Evolutionary conservation across 2,329 filamentous ascomycete species (phyloP).

Genomic region (Trichoderma arundinaceum): DNA sequence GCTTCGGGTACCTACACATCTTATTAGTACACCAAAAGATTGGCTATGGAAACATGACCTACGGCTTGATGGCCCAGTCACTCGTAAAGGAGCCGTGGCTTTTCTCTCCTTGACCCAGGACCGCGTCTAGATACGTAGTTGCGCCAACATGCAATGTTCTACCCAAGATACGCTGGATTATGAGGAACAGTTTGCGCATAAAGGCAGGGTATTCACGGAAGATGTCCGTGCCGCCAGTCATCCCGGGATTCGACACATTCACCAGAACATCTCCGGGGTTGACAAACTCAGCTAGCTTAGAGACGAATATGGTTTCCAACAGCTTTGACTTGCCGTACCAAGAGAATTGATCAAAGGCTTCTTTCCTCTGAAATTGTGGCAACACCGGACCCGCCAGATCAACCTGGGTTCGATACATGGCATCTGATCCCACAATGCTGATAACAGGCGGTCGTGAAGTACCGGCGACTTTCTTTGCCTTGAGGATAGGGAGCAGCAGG

Average conservation of each 20-base stretch:
- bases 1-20: background rate
- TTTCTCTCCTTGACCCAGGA: background rate
- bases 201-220: constrained; percentile 1
- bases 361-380: background rate
- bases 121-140: background rate
- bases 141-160: background rate
- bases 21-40: background rate
- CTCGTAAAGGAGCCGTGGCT: constrained; percentile 10
- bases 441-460: background rate
- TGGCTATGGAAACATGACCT: background rate
- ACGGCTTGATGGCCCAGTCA: constrained; percentile 8
- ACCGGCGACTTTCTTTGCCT: background rate
- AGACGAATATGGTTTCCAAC: background rate
- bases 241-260: constrained; percentile 46
- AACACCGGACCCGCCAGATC: background rate
- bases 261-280: constrained; percentile 43
- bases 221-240: constrained; percentile 38
- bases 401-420: background rate
- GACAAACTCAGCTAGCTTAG: constrained; percentile 46
- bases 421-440: constrained; percentile 4
- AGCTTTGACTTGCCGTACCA: constrained; percentile 11
- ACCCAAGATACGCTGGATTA: background rate
- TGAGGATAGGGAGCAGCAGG: constrained; percentile 13
- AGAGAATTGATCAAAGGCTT: background rate
- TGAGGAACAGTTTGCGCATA: background rate